phyloP scores from a whole-genome alignment of 1,284 basidiomycete genomes.

The Cutaneotrichosporon daszewskae region DNA sequence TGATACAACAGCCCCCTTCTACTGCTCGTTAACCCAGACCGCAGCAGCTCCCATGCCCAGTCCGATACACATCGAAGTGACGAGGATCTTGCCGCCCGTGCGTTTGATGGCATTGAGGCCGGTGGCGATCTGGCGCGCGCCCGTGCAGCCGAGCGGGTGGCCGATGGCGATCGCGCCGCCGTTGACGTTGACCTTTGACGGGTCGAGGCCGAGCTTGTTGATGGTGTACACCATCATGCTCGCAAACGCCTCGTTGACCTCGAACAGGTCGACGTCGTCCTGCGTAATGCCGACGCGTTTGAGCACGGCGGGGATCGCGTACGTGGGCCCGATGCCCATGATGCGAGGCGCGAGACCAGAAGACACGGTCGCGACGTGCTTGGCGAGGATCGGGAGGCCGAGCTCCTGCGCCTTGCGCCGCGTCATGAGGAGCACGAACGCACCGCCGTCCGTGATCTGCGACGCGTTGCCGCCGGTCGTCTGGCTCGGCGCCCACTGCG shows the following conservation, averaged over 20 bases:
- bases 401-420: slow-evolving; percentile 81
- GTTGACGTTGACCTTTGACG: slow-evolving; percentile 79
- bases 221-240: slow-evolving; percentile 74
- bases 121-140: slow-evolving; percentile 80
- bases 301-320: slow-evolving; percentile 69
- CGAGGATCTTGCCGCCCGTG: slow-evolving; percentile 75
- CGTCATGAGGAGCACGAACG: slow-evolving; percentile 82
- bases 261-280: slow-evolving; percentile 79
- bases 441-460: slow-evolving; percentile 93
- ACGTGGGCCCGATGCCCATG: slow-evolving; percentile 86
- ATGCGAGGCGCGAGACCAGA: slow-evolving; percentile 78
- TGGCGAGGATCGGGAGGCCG: slow-evolving; percentile 84
- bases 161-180: slow-evolving; percentile 86
- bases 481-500: slow-evolving; percentile 77
- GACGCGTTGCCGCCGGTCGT: slow-evolving; percentile 72
- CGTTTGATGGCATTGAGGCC: slow-evolving; percentile 75
- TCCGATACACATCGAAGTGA: slow-evolving; percentile 94
- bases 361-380: slow-evolving; percentile 71
- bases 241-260: slow-evolving; percentile 79
- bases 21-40: slow-evolving; percentile 48
- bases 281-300: slow-evolving; percentile 61
- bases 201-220: slow-evolving; percentile 62
- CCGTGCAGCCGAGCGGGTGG: slow-evolving; percentile 66
- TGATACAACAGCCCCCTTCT: too few species aligned
- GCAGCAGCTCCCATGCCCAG: slow-evolving; percentile 67